phyloP scores from a whole-genome alignment of 306 rosid genomes.

The Acacia melanoxylon region DNA sequence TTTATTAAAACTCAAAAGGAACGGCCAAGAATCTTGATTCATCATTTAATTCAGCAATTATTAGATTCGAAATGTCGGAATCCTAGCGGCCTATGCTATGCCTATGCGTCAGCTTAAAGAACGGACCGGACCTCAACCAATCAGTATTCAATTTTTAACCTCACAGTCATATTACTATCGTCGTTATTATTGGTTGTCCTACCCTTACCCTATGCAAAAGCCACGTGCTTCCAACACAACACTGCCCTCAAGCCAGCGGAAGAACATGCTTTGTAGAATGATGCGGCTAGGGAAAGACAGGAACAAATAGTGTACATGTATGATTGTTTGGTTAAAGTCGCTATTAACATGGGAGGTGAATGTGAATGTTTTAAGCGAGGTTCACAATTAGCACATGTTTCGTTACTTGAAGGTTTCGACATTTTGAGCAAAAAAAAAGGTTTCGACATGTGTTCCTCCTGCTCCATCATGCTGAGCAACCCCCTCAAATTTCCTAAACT shows the following conservation, averaged over 20 bases:
- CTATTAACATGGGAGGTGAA: not conserved
- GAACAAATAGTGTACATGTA: not conserved
- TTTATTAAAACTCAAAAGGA: not conserved
- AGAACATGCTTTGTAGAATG: not conserved
- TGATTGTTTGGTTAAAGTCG: not conserved
- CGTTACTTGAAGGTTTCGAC: not conserved
- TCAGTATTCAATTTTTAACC: not conserved
- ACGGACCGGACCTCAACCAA: not conserved
- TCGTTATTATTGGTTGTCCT: not conserved
- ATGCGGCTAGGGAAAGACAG: not conserved
- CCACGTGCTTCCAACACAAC: not conserved
- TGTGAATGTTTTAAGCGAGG: not conserved
- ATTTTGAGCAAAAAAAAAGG: no score
- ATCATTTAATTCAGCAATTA: not conserved
- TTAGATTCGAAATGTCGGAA: not conserved
- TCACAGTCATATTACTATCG: no score
- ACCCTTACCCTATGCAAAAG: not conserved
- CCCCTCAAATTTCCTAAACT: no score
- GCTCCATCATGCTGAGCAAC: not conserved
- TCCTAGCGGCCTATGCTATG: not conserved
- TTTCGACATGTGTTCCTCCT: not conserved
- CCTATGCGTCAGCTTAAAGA: no score
- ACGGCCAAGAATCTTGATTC: not conserved
- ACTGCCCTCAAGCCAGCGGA: not conserved
- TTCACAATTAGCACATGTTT: not conserved